Percentiles rank a stretch among this genome's conserved stretches.
Conservation (phyloP, 106 monocot species). For the Allium cepa region DNA sequence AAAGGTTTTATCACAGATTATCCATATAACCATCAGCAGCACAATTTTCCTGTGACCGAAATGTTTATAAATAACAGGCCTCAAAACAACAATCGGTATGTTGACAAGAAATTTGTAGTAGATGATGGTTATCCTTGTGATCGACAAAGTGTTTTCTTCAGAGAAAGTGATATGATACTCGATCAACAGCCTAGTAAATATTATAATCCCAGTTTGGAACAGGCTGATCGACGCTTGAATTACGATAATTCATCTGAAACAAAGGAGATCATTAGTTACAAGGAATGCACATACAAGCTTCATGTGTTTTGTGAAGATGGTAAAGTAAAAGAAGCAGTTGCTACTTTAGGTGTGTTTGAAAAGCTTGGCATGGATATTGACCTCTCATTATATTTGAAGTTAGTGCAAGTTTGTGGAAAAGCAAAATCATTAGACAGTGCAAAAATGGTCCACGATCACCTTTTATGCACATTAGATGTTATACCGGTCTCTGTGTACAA, state of each 20-base stretch:
- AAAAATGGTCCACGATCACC: constrained; percentile 38
- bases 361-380: constrained; percentile 35
- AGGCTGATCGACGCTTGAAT: background rate
- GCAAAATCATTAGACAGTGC: constrained; percentile 48
- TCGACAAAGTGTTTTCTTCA: background rate
- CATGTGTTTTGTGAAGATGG: constrained; percentile 50
- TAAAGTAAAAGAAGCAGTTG: constrained; percentile 64
- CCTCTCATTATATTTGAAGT: constrained; percentile 32
- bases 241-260: constrained; percentile 4
- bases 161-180: background rate
- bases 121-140: constrained; percentile 3
- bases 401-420: constrained; percentile 69
- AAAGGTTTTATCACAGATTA: background rate
- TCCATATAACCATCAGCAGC: background rate
- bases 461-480: constrained; percentile 15
- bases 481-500: constrained; percentile 46
- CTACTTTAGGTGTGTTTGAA: constrained; percentile 49
- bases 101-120: background rate
- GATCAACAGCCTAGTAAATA: background rate
- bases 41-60: background rate
- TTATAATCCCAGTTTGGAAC: background rate
- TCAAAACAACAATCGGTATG: background rate
- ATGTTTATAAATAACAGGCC: background rate
- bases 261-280: constrained; percentile 12
- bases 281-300: constrained; percentile 55